Conservation (phyloP, 352 stramenopile species). For the Lagenidium giganteum region DNA sequence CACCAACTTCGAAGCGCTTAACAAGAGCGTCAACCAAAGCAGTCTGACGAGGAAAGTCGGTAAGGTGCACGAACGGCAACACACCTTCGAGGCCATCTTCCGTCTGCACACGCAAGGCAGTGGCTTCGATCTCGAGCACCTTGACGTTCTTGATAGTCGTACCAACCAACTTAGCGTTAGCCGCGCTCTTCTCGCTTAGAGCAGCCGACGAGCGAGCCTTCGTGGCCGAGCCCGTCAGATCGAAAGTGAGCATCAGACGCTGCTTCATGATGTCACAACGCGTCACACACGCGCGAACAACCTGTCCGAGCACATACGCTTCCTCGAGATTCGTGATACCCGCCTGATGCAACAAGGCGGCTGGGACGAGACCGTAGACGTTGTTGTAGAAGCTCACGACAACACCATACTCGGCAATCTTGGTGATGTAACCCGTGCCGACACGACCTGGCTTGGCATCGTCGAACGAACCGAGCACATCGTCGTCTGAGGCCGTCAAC, state of each 20-base stretch:
- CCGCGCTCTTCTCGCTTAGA: conserved; percentile 16
- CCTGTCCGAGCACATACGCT: conserved; percentile 82
- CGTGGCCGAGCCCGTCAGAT: conserved; percentile 35
- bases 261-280: conserved; percentile 72
- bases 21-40: conserved; percentile 71
- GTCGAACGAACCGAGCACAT: conserved; percentile 74
- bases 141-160: conserved; percentile 54
- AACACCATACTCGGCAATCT: conserved; percentile 90
- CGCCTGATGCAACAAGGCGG: conserved; percentile 74
- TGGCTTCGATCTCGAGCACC: conserved; percentile 58
- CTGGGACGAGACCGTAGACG: conserved; percentile 91
- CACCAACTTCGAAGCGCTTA: conserved; percentile 36
- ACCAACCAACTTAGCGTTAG: too few species aligned
- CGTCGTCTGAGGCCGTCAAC: conserved; percentile 58
- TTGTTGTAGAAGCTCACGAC: conserved; percentile 96
- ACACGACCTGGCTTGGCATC: conserved; percentile 68
- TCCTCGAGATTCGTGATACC: conserved; percentile 82
- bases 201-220: not conserved
- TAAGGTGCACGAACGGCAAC: conserved; percentile 80
- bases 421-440: conserved; percentile 91
- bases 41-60: conserved; percentile 77
- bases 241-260: conserved; percentile 85
- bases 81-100: conserved; percentile 64
- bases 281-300: conserved; percentile 78
- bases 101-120: conserved; percentile 73